A percentile compares a stretch with the other conserved stretches of the same genome.
phyloP scores from a whole-genome alignment of 495 filamentous ascomycete species.

The Annulohypoxylon maeteangense region DNA sequence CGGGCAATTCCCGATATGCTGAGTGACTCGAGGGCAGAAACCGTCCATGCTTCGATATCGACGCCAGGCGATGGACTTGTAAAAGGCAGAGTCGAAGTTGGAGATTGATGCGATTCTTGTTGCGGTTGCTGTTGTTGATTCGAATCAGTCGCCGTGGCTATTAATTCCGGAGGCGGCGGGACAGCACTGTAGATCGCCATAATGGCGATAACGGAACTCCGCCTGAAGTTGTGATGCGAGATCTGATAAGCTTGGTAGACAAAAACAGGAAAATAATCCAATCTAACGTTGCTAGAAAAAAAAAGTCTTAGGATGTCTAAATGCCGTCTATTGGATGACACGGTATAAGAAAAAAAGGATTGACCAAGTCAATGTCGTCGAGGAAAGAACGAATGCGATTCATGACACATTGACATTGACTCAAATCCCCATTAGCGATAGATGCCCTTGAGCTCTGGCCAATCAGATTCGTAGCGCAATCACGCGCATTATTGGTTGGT shows the following conservation, averaged over 20 bases:
- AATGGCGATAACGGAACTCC: slow-evolving; percentile 13
- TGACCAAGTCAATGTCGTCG: background rate
- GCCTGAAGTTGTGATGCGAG: background rate
- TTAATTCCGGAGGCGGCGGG: slow-evolving; percentile 50
- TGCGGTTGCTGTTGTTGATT: slow-evolving; percentile 33
- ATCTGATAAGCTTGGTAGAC: background rate
- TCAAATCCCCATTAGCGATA: slow-evolving; percentile 14
- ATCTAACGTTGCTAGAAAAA: background rate
- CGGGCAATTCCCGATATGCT: slow-evolving; percentile 57
- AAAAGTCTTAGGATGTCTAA: background rate
- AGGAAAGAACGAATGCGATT: slow-evolving; percentile 19
- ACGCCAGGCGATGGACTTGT: slow-evolving; percentile 31
- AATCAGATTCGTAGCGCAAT: slow-evolving; percentile 47
- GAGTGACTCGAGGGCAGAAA: slow-evolving; percentile 60
- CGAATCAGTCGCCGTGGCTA: slow-evolving; percentile 7
- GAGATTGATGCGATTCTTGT: slow-evolving; percentile 11
- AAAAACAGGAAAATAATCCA: background rate
- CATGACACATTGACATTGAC: slow-evolving; percentile 46
- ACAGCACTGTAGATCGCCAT: slow-evolving; percentile 55
- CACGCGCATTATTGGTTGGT: slow-evolving; percentile 42
- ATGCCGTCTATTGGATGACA: slow-evolving; percentile 1
- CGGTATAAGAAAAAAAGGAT: background rate
- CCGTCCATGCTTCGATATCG: slow-evolving; percentile 63
- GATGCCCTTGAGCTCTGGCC: slow-evolving; percentile 32
- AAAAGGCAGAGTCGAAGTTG: background rate